Percentiles rank a stretch among this genome's conserved stretches.
phyloP scores from a whole-genome alignment of 139 green algal species.

The Yamagishiella unicocca region DNA sequence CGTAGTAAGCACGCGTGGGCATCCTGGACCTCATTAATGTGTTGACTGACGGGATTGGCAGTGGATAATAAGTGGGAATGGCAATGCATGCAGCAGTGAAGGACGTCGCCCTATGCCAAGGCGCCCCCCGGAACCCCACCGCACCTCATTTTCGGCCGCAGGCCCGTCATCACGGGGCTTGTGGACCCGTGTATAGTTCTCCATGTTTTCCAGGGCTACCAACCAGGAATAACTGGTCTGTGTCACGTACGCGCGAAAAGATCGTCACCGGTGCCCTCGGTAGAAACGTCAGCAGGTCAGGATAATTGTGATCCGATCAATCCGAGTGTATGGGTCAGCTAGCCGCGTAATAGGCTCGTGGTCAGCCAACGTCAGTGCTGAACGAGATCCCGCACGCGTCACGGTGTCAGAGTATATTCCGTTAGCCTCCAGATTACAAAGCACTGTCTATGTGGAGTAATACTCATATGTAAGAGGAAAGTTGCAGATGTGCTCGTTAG shows the following conservation, averaged over 20 bases:
- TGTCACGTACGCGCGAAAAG: not conserved
- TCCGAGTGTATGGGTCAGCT: not conserved
- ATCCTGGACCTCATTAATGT: too few species aligned
- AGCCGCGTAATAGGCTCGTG: not conserved
- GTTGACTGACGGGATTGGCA: too few species aligned
- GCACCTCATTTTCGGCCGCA: slow-evolving; percentile 78
- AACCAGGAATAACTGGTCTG: not conserved
- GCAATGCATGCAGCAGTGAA: too few species aligned
- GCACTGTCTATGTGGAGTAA: too few species aligned
- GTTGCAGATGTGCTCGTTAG: too few species aligned
- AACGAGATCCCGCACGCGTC: not conserved
- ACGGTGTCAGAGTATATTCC: too few species aligned
- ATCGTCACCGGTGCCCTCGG: not conserved
- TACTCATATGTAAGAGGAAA: too few species aligned
- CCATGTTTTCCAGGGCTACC: slow-evolving; percentile 53
- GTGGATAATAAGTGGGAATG: too few species aligned
- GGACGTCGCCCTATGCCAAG: too few species aligned
- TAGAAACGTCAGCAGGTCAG: not conserved
- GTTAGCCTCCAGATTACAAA: too few species aligned
- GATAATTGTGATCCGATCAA: not conserved
- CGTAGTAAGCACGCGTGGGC: not conserved
- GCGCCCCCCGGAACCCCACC: not conserved
- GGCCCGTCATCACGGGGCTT: slow-evolving; percentile 67
- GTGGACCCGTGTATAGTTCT: slow-evolving; percentile 74
- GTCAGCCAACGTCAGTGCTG: not conserved